A percentile compares a stretch with the other conserved stretches of the same genome.
Evolutionary conservation across 2,329 filamentous ascomycete genomes (phyloP).

Genomic region (Paradendryphiella salina): DNA sequence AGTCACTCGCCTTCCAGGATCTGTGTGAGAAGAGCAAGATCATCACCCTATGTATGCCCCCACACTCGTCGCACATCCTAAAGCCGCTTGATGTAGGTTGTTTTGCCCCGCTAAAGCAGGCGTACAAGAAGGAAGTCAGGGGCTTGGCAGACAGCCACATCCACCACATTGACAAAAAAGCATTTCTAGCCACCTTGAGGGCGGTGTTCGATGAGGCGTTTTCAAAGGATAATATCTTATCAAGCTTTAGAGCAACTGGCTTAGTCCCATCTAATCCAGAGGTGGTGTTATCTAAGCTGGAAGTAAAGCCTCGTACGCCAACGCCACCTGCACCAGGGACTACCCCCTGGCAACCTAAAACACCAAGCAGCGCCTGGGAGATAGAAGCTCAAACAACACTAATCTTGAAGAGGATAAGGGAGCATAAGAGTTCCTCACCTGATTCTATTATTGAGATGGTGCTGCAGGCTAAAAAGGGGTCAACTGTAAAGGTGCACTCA

Average conservation of each 20-base stretch:
- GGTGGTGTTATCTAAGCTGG: not conserved
- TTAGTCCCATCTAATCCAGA: not conserved
- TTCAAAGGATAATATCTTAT: conserved; percentile 10
- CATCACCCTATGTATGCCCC: conserved; percentile 47
- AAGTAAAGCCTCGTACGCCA: not conserved
- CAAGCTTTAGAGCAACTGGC: not conserved
- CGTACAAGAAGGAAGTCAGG: not conserved
- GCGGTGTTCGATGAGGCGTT: not conserved
- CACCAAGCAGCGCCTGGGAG: not conserved
- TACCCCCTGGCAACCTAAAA: not conserved
- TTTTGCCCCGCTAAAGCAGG: conserved; percentile 17
- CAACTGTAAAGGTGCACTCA: not conserved
- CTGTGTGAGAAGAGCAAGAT: conserved; percentile 46
- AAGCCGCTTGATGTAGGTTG: no score
- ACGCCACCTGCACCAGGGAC: not conserved
- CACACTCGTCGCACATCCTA: no score
- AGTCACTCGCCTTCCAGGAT: conserved; percentile 43
- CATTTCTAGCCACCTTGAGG: not conserved
- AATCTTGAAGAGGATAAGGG: not conserved
- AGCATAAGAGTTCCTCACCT: not conserved
- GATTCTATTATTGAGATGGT: conserved; percentile 1
- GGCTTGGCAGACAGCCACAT: not conserved
- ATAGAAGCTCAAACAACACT: no score
- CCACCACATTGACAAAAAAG: not conserved
- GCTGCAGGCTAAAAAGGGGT: not conserved